These are phyloP conservation scores for Syzygium malaccense DNA, from an alignment of 441 rosid genomes.

Conservation along the genomic window DNA sequence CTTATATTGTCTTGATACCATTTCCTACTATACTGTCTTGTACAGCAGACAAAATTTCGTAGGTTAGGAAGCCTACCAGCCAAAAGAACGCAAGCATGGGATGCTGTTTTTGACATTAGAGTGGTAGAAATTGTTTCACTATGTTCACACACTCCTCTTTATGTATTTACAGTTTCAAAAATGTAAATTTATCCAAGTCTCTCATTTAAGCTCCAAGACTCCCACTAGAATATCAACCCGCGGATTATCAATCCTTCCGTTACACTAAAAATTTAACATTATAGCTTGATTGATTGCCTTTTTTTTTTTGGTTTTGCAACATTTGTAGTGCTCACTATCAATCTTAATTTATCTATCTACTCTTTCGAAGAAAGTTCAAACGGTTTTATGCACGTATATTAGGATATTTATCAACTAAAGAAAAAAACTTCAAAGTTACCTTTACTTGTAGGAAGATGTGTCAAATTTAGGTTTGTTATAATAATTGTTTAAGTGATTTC, in stretches of 20 bases:
- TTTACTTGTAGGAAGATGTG: neutral
- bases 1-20: neutral
- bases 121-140: neutral
- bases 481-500: neutral
- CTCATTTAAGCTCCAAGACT: neutral
- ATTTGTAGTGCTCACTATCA: neutral
- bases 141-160: neutral
- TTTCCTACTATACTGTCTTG: neutral
- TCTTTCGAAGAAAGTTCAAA: neutral
- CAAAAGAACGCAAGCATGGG: neutral
- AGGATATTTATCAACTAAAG: neutral
- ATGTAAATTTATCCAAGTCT: neutral
- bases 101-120: neutral
- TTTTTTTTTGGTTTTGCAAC: neutral
- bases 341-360: neutral
- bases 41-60: neutral
- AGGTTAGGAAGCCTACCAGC: neutral
- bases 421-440: neutral
- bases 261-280: neutral
- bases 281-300: neutral
- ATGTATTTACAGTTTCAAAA: neutral
- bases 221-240: neutral
- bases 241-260: neutral
- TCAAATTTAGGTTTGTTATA: neutral
- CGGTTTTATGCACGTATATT: neutral